Evolutionary conservation across 2,329 filamentous ascomycete species (phyloP).

Genomic region (Diaporthe citriasiana): DNA sequence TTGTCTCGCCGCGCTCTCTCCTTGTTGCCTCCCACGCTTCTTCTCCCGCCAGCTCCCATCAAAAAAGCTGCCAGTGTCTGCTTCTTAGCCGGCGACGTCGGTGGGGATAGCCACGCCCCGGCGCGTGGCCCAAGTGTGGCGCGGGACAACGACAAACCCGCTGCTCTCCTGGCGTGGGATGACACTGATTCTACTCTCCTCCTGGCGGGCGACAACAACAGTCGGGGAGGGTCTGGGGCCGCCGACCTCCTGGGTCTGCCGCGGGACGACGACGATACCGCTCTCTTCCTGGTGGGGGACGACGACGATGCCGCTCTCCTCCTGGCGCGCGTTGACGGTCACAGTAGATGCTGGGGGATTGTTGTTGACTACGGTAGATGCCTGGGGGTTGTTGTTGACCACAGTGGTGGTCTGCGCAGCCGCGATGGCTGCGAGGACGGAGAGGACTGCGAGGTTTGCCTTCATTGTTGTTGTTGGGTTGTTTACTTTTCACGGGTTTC

Average conservation of each 20-base stretch:
- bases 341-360: background rate
- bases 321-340: background rate
- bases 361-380: background rate
- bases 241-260: background rate
- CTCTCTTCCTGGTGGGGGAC: background rate
- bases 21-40: rapidly evolving
- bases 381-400: background rate
- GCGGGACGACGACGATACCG: background rate
- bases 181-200: background rate
- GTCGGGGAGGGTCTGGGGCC: too few species aligned
- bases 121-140: background rate
- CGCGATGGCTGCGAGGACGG: background rate
- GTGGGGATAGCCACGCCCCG: background rate
- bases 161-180: too few species aligned
- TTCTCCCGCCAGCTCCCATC: rapidly evolving
- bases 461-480: background rate
- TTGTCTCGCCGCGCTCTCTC: background rate
- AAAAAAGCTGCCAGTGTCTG: background rate
- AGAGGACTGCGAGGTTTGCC: background rate
- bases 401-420: background rate
- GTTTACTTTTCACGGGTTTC: background rate
- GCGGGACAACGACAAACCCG: background rate
- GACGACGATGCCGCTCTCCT: background rate
- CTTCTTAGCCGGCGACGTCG: too few species aligned
- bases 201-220: background rate